phyloP scores from a whole-genome alignment of 225 moss, liverwort and hornwort species.

The Thuidium tamariscinum region DNA sequence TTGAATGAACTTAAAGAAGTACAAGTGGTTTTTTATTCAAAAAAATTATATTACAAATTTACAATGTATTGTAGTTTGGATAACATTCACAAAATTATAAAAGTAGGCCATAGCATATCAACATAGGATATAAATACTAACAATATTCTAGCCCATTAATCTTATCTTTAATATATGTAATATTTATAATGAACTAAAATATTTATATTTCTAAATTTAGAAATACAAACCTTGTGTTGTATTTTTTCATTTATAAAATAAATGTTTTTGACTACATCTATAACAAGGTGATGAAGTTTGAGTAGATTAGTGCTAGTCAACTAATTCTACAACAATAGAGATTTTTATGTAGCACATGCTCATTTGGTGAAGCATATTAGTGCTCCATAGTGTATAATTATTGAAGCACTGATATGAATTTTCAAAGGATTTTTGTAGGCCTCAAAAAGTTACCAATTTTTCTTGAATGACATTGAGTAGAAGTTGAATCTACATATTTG shows the following conservation, averaged over 20 bases:
- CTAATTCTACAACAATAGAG: too few relatives aligned
- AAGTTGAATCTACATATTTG: background rate
- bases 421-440: background rate
- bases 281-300: background rate
- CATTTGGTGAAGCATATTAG: background rate
- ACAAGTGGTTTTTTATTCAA: background rate
- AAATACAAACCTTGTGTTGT: accelerated
- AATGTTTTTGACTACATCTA: background rate
- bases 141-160: background rate
- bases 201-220: background rate
- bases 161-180: background rate
- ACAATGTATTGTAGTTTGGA: background rate
- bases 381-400: background rate
- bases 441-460: background rate
- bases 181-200: background rate
- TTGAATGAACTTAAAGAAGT: background rate
- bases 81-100: background rate
- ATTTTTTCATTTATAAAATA: background rate
- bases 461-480: background rate
- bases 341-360: background rate
- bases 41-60: background rate
- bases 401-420: background rate
- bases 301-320: background rate
- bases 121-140: background rate
- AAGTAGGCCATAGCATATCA: background rate